Evolutionary conservation across 768 basidiomycete species (phyloP), one percentile per base, ranked within the genome.

Genomic region (Hypsizygus marmoreus): DNA sequence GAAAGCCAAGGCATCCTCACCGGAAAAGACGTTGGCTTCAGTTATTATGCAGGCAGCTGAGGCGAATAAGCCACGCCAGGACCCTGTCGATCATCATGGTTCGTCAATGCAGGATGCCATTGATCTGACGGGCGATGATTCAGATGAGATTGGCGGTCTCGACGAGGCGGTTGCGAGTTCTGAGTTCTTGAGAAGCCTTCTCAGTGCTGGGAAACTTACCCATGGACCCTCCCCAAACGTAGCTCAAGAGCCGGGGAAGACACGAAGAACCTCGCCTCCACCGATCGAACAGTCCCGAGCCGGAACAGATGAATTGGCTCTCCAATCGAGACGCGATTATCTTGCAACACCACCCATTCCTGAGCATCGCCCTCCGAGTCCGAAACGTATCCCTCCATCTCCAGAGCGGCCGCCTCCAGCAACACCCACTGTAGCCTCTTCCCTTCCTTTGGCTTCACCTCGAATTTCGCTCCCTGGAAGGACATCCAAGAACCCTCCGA

Each of bases 161-260:
- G 45, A 43, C 20, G 43, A 22, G 16, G 45, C 47, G 11, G 14
- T 53, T 28, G 38, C 44, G 17, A 40, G 33, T 34, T 39, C 47
- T 23, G 25, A 31, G 19, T 19, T 47, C 11, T 20, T 40, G 14
- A 24, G 41, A 22, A 6, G 26, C 31, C 22, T 43, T 6, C n/a
- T 49, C 34, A 25, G n/a, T 13, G 19, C 43, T 9, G 22, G 20
- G n/a, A 16, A 24, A 14, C n/a, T n/a, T n/a, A n/a, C n/a, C n/a
- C n/a, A n/a, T n/a, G n/a, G n/a, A n/a, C n/a, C n/a, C n/a, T n/a
- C n/a, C n/a, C n/a, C n/a, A n/a, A n/a, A n/a, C n/a, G n/a, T n/a
- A n/a, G n/a, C n/a, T n/a, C n/a, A n/a, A 20, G 25, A 3, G 22
- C 14, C 16, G 22, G 26, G 12, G 9, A 6, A 16, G 8, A 11